Evolutionary conservation across 495 filamentous ascomycete species (phyloP), one percentile per base, ranked within the genome.

Genomic region (Aspergillus funiculosus): DNA sequence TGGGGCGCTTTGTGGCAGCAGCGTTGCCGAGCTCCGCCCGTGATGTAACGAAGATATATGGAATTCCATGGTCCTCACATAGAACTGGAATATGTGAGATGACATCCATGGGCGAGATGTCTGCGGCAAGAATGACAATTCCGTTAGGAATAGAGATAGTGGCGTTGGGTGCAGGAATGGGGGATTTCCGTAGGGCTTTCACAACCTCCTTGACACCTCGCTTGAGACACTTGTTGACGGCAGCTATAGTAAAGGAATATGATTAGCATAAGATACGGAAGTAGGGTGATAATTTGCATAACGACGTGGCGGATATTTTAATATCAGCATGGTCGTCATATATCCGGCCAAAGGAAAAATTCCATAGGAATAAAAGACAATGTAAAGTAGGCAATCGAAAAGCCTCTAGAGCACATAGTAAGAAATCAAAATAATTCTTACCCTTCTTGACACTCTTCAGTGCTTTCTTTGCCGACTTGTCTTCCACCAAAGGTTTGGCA

Each of bases 151-250:
- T 58, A 9, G 73, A 51, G 57, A 72, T 60, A 43, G 69, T 54
- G 15, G 73, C 72, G 39, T 78, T 75, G 50, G 76, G 68, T 24
- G 67, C 66, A 43, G 68, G 62, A 36, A 79, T 66, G 43, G 87
- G 76, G 4, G 85, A 86, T 71, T 95, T 95, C 66, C 90, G 86
- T 56, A 99, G 83, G 15, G 88, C 79, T 74, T 99, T 99, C 71
- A 95, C 87, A 62, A 92, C 88, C 71, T 99, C 92, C 71, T 97
- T 97, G 30, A 97, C 91, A 68, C 92, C 92, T 59, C 94, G 90
- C 70, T 91, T 89, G 66, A 99, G 84, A 46, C 85, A 81, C 71
- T 89, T 92, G 71, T 86, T 78, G 69, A 94, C 95, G 48, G 89
- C 87, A 39, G 88, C 91, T 97, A 37, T 29, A 29, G 34, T 41